phyloP scores from a whole-genome alignment of 805 yeast genomes.

The Yarrowia osloensis region DNA sequence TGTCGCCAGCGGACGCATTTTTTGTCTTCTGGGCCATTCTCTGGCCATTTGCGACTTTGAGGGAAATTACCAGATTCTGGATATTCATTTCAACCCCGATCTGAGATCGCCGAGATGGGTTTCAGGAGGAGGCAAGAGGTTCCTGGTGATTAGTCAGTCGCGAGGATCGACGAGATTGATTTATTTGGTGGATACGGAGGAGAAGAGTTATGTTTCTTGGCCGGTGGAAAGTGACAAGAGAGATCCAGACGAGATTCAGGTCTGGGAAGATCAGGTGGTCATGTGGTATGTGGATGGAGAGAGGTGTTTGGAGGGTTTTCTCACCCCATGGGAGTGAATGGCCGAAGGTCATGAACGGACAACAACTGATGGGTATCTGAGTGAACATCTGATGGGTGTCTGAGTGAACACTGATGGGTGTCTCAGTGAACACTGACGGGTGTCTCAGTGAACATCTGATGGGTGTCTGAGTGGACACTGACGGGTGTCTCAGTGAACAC shows the following conservation, averaged over 20 bases:
- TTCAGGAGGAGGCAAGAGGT: not conserved
- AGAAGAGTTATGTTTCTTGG: not conserved
- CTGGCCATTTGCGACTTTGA: not conserved
- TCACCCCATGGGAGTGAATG: not conserved
- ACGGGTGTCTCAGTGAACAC: too few species aligned
- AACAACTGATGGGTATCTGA: too few species aligned
- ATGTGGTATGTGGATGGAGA: not conserved
- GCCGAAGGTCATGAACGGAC: too few species aligned
- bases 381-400: too few species aligned
- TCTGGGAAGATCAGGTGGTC: not conserved
- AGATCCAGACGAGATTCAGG: conserved; percentile 6
- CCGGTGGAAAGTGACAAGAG: not conserved
- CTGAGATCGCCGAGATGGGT: not conserved
- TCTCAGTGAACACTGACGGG: too few species aligned
- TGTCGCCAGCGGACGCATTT: not conserved
- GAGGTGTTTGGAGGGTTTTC: not conserved
- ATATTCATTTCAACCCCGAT: not conserved
- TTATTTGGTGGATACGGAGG: not conserved
- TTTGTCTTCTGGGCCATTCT: not conserved
- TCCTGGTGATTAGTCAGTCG: not conserved
- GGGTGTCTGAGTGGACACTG: too few species aligned
- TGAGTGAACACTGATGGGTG: too few species aligned
- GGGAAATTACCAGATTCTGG: not conserved
- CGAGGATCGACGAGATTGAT: not conserved
- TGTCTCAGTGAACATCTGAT: too few species aligned